Percentiles rank a stretch among this genome's conserved stretches.
Evolutionary conservation across 179 eudicot genomes (phyloP).

Genomic region (Beta lomatogona): DNA sequence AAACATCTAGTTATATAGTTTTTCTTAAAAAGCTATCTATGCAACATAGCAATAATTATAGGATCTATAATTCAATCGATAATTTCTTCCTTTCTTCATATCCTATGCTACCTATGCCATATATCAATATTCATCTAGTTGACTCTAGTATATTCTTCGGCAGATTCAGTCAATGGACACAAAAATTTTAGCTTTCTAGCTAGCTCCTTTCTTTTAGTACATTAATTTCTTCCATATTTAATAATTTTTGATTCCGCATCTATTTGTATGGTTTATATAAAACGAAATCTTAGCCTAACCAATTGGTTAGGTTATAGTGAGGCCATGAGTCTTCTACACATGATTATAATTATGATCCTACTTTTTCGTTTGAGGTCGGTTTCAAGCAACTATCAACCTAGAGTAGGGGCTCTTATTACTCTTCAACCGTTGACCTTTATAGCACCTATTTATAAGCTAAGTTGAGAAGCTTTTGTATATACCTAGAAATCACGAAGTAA

Average conservation of each 20-base stretch:
- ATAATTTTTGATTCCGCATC: not conserved
- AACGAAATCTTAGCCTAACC: constrained; percentile 20
- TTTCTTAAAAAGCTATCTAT: too few relatives aligned
- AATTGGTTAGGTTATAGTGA: constrained; percentile 5
- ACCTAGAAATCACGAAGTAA: not conserved
- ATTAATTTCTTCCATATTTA: not conserved
- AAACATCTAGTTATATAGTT: too few relatives aligned
- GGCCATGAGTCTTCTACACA: not conserved
- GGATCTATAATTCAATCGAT: not conserved
- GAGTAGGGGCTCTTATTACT: constrained; percentile 18
- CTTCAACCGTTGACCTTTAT: constrained; percentile 23
- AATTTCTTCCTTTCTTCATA: not conserved
- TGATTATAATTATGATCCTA: constrained; percentile 9
- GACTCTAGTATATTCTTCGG: not conserved
- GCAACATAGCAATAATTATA: too few relatives aligned
- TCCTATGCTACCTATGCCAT: not conserved
- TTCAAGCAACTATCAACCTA: not conserved
- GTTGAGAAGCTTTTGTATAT: not conserved
- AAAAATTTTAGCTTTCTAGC: not conserved
- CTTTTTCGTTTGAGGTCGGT: constrained; percentile 4
- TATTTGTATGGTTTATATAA: constrained; percentile 28
- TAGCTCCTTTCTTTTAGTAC: not conserved
- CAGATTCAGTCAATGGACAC: not conserved
- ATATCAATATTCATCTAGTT: not conserved
- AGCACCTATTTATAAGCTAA: not conserved